Evolutionary conservation across 306 rosid genomes (phyloP).

Genomic region (Vicia villosa): DNA sequence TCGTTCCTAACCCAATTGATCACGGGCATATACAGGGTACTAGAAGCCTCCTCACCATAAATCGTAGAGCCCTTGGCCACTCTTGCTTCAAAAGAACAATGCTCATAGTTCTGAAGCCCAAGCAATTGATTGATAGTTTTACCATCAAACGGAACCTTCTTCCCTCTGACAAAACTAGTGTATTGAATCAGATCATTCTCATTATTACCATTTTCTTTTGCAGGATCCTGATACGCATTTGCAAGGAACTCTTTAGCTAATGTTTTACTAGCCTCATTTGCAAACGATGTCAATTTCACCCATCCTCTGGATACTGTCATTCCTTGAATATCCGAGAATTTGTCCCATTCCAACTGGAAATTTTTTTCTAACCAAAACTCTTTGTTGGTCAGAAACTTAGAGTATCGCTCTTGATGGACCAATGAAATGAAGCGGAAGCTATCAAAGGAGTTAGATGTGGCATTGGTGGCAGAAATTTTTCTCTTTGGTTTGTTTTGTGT

Average conservation of each 20-base stretch:
- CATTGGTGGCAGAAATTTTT: too few relatives aligned
- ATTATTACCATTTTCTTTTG: background rate
- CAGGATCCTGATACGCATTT: background rate
- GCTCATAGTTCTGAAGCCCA: background rate
- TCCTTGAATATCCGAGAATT: background rate
- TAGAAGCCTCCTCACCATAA: too few relatives aligned
- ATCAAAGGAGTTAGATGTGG: too few relatives aligned
- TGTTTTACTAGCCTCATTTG: background rate
- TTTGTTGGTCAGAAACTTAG: background rate
- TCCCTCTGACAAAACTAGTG: background rate
- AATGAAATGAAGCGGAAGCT: background rate
- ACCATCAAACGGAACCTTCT: background rate
- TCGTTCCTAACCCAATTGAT: background rate
- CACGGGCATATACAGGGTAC: background rate
- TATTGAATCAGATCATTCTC: background rate
- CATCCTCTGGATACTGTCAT: background rate
- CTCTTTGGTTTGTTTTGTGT: too few relatives aligned
- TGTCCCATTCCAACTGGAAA: background rate
- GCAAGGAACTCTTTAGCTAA: constrained; percentile 3
- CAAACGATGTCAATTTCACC: background rate
- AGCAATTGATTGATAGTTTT: background rate
- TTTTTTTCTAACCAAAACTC: background rate
- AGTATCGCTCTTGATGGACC: background rate
- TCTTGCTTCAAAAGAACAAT: background rate
- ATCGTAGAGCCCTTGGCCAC: background rate